Percentiles rank a stretch among this genome's conserved stretches.
These are phyloP conservation scores for Penicillium concentricum DNA, from an alignment of 2,329 filamentous ascomycete genomes.

Conservation along the genomic window DNA sequence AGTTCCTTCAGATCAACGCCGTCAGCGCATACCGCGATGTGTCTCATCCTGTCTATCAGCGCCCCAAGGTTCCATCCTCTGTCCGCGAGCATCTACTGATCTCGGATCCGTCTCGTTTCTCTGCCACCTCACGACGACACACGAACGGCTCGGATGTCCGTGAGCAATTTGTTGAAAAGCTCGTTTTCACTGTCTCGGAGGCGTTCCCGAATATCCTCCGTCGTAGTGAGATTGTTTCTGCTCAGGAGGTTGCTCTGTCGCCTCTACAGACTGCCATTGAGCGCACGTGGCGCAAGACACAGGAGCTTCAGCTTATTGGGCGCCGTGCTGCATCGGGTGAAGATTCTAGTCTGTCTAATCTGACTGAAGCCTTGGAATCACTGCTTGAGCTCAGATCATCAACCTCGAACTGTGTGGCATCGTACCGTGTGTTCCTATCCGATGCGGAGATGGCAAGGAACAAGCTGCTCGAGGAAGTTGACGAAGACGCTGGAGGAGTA, in stretches of 20 bases:
- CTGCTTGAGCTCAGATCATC: conserved; percentile 73
- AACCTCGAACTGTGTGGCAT: conserved; percentile 73
- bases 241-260: conserved; percentile 64
- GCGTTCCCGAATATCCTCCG: conserved; percentile 87
- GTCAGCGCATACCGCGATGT: conserved; percentile 82
- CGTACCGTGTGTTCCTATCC: conserved; percentile 73
- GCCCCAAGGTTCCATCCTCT: conserved; percentile 76
- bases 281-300: conserved; percentile 84
- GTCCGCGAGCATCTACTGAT: conserved; percentile 85
- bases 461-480: conserved; percentile 43
- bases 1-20: conserved; percentile 79
- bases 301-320: conserved; percentile 75
- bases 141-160: conserved; percentile 65
- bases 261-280: conserved; percentile 88
- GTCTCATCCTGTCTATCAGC: conserved; percentile 79
- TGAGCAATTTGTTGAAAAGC: conserved; percentile 79
- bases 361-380: conserved; percentile 74
- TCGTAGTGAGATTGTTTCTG: conserved; percentile 76
- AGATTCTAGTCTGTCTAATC: conserved; percentile 63
- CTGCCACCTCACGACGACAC: conserved; percentile 69
- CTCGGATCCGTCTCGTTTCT: conserved; percentile 74
- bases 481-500: conserved; percentile 50
- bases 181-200: conserved; percentile 78
- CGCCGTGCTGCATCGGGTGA: conserved; percentile 72
- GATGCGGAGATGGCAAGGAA: conserved; percentile 41